Conservation (phyloP, 805 yeast species). For the Henningerozyma blattae region DNA sequence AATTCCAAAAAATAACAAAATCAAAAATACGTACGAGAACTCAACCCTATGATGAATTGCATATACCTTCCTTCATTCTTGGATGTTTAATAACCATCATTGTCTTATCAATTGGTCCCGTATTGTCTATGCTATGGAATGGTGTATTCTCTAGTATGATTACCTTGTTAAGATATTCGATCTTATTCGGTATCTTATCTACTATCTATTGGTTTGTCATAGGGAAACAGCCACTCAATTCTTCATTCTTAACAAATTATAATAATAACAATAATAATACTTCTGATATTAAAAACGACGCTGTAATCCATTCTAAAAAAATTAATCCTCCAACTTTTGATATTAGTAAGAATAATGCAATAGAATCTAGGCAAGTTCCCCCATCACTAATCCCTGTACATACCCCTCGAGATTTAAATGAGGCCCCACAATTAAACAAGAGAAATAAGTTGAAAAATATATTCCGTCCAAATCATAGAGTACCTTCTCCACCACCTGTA, state of each 20-base stretch:
- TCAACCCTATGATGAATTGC: slow-evolving; percentile 7
- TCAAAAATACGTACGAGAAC: slow-evolving; percentile 1
- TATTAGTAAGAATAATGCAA: not conserved
- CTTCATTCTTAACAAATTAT: not conserved
- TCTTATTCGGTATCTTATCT: slow-evolving; percentile 12
- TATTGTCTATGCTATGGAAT: slow-evolving; percentile 13
- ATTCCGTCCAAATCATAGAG: too few relatives aligned
- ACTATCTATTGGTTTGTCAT: slow-evolving; percentile 5
- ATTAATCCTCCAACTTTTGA: not conserved
- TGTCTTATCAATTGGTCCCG: slow-evolving; percentile 11
- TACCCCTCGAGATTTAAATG: too few relatives aligned
- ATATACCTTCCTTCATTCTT: slow-evolving; percentile 15
- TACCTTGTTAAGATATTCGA: slow-evolving; percentile 9
- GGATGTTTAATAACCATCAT: slow-evolving; percentile 12
- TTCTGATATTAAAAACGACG: not conserved
- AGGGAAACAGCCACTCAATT: not conserved
- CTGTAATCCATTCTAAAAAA: not conserved
- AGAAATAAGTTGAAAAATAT: too few relatives aligned
- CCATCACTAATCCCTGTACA: too few relatives aligned
- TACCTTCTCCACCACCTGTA: too few relatives aligned
- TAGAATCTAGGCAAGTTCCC: not conserved
- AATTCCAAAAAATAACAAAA: not conserved
- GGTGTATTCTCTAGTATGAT: slow-evolving; percentile 16
- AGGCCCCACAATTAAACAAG: too few relatives aligned
- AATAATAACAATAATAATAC: not conserved